Evolutionary conservation across 345 rosid genomes (phyloP), one percentile per base, ranked within the genome.

Genomic region (Aquilaria malaccensis): DNA sequence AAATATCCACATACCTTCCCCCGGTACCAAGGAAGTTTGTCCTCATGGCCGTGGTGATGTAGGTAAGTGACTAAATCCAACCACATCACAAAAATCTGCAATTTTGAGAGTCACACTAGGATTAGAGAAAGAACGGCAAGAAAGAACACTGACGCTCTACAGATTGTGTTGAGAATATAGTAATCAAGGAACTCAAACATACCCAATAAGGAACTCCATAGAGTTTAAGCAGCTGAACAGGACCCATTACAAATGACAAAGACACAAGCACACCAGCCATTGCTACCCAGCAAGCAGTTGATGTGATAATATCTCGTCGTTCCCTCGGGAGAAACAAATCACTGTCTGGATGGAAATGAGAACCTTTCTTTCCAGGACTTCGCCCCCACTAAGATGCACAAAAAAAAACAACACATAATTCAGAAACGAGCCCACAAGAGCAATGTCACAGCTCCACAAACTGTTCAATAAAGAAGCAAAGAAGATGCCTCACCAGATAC

Each of bases 11-110:
- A 15, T 81, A 92, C 98, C 95, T 85, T 62, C 22, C 93, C 89
- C 1, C 98, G 93, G 75, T 92, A 89, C 98, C 96, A 92, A 12
- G 97, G 98, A 59, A 92, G 87, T 67, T 85, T 92, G 59, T 74
- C 82, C 13, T 83, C 89, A 32, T 87, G 85, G 50, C 98, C 98
- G 31, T 92, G 98, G 83, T 89, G 96, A 64, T 92, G 96, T 62
- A 92, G 58, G 72, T 87, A 92, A 13, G 98, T 92, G 10, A 92
- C 97, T 5, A 81, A 59, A 67, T 92, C 98, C 76, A 92, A 73
- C 98, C 98, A 89, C 72, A 79, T 70, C 6, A 89, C 86, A 50
- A 86, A 89, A 6, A 81, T 65, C 98, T 92, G 74, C 58, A 68
- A 32, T 57, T 48, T 33, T 37, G 13, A 6, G 2, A 59, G 52